Evolutionary conservation across 1,284 basidiomycete genomes (phyloP).

Genomic region (Trichosporon faecale): DNA sequence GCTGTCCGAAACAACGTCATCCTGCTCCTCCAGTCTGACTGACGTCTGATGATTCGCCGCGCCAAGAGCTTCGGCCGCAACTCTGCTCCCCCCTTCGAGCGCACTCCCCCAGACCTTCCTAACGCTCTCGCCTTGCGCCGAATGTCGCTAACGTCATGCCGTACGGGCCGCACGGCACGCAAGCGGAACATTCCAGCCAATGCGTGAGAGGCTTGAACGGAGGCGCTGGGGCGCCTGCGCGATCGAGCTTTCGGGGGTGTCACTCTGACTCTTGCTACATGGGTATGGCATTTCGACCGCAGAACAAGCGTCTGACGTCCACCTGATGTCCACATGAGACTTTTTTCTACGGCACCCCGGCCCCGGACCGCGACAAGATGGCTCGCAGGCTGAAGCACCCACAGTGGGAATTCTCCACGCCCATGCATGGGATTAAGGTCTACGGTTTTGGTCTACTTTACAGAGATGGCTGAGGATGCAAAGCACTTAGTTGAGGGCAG

Average conservation of each 20-base stretch:
- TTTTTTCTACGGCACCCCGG: neutral
- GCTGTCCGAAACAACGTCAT: neutral
- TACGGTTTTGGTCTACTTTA: neutral
- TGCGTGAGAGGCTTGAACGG: neutral
- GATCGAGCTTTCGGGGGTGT: neutral
- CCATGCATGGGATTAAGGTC: neutral
- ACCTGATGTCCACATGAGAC: neutral
- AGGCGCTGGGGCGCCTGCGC: too few species aligned
- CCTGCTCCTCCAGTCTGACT: neutral
- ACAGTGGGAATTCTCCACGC: neutral
- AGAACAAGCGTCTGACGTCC: neutral
- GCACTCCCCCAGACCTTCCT: neutral
- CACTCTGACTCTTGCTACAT: neutral
- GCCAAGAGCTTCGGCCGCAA: slow-evolving; percentile 1
- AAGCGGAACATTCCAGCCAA: neutral
- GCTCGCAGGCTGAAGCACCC: too few species aligned
- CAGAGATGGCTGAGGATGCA: neutral
- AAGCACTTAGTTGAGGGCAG: neutral
- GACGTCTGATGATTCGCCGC: neutral
- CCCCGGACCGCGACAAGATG: neutral
- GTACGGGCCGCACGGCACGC: neutral
- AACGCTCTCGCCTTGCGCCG: neutral
- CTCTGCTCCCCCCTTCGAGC: neutral
- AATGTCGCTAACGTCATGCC: neutral
- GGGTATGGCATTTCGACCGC: neutral